Conservation (phyloP, 2,329 filamentous ascomycete species). For the Ophiostoma triangulosporum region DNA sequence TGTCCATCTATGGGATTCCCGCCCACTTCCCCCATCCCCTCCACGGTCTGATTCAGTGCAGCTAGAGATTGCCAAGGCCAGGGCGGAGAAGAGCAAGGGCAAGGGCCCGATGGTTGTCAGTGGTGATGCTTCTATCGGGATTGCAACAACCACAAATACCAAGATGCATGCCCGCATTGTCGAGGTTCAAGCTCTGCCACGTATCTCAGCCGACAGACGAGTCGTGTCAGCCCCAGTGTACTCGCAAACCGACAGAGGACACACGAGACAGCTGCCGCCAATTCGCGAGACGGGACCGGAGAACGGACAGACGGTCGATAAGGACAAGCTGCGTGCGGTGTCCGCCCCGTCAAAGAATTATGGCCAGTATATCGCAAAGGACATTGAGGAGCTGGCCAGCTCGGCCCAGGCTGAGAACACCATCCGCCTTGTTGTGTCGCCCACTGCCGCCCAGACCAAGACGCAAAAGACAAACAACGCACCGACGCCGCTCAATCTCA, state of each 20-base stretch:
- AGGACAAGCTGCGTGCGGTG: slow-evolving; percentile 29
- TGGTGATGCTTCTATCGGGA: background rate
- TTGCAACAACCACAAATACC: slow-evolving; percentile 2
- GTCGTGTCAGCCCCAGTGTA: slow-evolving; percentile 38
- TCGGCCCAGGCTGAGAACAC: slow-evolving; percentile 11
- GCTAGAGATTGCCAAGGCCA: slow-evolving; percentile 16
- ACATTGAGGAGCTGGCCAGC: slow-evolving; percentile 7
- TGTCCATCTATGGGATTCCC: slow-evolving; percentile 27
- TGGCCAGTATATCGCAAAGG: slow-evolving; percentile 9
- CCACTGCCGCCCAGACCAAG: slow-evolving; percentile 4
- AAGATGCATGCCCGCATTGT: slow-evolving; percentile 2
- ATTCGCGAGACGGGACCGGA: slow-evolving; percentile 31
- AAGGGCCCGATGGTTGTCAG: background rate
- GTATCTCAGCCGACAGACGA: slow-evolving; percentile 25
- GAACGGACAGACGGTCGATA: slow-evolving; percentile 13
- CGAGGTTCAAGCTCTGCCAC: background rate
- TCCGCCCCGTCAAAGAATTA: slow-evolving; percentile 29
- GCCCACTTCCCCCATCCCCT: slow-evolving; percentile 38
- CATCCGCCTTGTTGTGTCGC: slow-evolving; percentile 14
- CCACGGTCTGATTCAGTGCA: slow-evolving; percentile 19
- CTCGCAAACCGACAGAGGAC: slow-evolving; percentile 24
- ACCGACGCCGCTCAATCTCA: slow-evolving; percentile 5
- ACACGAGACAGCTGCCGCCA: slow-evolving; percentile 28
- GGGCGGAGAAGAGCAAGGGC: slow-evolving; percentile 3
- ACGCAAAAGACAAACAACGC: background rate